Percentiles rank a stretch among this genome's conserved stretches.
Evolutionary conservation across 306 rosid species (phyloP).

Genomic region (Myrica gale): DNA sequence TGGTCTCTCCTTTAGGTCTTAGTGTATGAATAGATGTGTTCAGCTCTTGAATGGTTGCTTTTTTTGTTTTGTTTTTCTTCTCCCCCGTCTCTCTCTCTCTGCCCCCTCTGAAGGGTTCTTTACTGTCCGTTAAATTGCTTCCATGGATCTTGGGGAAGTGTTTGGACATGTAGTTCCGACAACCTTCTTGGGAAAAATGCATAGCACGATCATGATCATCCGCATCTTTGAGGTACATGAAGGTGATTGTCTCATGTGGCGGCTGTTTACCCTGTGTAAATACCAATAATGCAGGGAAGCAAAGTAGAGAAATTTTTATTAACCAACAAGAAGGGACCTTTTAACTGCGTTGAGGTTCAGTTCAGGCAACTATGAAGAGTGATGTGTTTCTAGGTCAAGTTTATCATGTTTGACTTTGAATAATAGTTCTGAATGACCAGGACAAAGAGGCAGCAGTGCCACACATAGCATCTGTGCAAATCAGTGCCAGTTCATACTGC

Average conservation of each 20-base stretch:
- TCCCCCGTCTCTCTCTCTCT: neutral
- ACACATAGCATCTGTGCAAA: neutral
- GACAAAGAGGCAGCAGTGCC: neutral
- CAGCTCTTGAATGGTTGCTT: neutral
- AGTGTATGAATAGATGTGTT: neutral
- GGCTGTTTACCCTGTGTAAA: neutral
- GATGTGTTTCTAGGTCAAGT: no score
- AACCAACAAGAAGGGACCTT: neutral
- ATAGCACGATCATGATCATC: no score
- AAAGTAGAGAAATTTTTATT: neutral
- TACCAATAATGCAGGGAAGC: neutral
- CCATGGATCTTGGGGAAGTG: neutral
- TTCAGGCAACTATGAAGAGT: neutral
- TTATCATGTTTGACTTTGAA: neutral
- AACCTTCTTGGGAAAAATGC: no score
- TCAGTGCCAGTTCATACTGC: neutral
- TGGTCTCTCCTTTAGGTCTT: neutral
- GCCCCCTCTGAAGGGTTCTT: neutral
- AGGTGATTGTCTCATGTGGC: no score
- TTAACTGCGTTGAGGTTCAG: neutral
- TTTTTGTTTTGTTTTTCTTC: neutral
- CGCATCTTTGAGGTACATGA: neutral
- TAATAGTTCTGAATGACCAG: neutral
- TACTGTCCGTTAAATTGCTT: neutral
- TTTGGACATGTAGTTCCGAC: neutral